Evolutionary conservation across 2,329 filamentous ascomycete species (phyloP).

Genomic region (Epichloe brachyelytri): DNA sequence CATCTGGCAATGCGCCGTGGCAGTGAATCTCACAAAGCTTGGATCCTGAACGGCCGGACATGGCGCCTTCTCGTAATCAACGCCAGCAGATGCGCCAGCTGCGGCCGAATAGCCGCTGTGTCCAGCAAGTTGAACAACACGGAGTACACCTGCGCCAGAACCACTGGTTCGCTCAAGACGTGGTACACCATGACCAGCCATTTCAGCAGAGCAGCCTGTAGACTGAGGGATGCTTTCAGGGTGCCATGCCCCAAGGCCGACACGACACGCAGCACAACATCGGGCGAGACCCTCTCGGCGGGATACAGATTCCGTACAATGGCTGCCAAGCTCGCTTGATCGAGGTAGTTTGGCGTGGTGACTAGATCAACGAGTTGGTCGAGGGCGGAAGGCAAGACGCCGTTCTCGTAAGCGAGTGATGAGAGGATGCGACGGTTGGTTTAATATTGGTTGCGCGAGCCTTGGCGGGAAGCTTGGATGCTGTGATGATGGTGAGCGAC

Average conservation of each 20-base stretch:
- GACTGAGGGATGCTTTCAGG: constrained; percentile 56
- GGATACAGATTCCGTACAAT: constrained; percentile 69
- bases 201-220: constrained; percentile 59
- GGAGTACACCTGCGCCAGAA: constrained; percentile 58
- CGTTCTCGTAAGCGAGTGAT: constrained; percentile 52
- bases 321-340: constrained; percentile 59
- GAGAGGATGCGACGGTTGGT: constrained; percentile 50
- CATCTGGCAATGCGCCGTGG: constrained; percentile 1
- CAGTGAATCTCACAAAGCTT: constrained; percentile 44
- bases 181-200: constrained; percentile 73
- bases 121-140: constrained; percentile 73
- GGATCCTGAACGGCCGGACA: constrained; percentile 73
- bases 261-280: constrained; percentile 52
- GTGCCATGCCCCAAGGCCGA: constrained; percentile 66
- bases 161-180: constrained; percentile 47
- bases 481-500: constrained; percentile 20
- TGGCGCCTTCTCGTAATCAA: constrained; percentile 70
- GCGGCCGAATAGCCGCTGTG: constrained; percentile 57
- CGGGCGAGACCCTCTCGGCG: constrained; percentile 44
- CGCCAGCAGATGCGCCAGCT: constrained; percentile 65
- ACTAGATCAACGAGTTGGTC: constrained; percentile 52
- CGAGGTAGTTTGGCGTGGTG: constrained; percentile 53
- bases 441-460: constrained; percentile 51
- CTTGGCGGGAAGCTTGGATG: constrained; percentile 50
- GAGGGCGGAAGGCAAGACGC: constrained; percentile 49